Conservation (phyloP, 2,329 filamentous ascomycete genomes). For the Aspergillus pseudoglaucus region DNA sequence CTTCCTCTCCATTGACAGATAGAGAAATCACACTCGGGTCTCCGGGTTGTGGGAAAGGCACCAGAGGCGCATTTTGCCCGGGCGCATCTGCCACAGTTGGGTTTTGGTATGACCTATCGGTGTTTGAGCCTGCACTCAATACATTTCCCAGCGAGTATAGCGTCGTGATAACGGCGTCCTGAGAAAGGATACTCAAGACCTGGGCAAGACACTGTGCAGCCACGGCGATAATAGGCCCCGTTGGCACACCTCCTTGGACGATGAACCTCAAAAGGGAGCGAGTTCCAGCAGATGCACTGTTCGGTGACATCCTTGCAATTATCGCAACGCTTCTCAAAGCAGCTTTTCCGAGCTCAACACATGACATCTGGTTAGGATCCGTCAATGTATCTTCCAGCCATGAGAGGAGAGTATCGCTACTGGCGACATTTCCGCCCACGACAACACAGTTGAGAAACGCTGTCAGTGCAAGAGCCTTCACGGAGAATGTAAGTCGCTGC, state of each 20-base stretch:
- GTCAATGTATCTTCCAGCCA: conserved; percentile 81
- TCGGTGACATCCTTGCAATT: conserved; percentile 66
- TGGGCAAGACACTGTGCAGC: conserved; percentile 81
- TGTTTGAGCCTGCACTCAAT: conserved; percentile 62
- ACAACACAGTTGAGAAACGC: conserved; percentile 81
- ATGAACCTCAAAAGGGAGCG: conserved; percentile 79
- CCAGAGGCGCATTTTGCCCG: conserved; percentile 45
- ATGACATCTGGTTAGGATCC: conserved; percentile 75
- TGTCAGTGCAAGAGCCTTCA: conserved; percentile 75
- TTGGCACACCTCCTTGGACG: conserved; percentile 66
- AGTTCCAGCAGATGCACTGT: conserved; percentile 68
- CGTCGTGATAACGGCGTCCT: conserved; percentile 90
- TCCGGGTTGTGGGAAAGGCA: conserved; percentile 24
- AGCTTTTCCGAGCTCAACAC: conserved; percentile 67
- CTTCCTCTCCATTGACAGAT: conserved; percentile 67
- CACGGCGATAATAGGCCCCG: conserved; percentile 61
- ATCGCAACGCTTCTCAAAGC: conserved; percentile 77
- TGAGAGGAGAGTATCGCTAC: conserved; percentile 67
- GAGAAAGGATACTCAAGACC: conserved; percentile 73
- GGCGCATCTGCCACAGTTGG: conserved; percentile 28
- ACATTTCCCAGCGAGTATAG: conserved; percentile 96
- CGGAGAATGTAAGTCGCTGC: conserved; percentile 75
- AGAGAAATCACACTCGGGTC: conserved; percentile 59
- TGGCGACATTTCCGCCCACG: conserved; percentile 73
- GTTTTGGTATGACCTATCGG: conserved; percentile 40